Percentiles rank a stretch among this genome's conserved stretches.
phyloP scores from a whole-genome alignment of 116 monocot genomes.

The Trichopus zeylanicus region DNA sequence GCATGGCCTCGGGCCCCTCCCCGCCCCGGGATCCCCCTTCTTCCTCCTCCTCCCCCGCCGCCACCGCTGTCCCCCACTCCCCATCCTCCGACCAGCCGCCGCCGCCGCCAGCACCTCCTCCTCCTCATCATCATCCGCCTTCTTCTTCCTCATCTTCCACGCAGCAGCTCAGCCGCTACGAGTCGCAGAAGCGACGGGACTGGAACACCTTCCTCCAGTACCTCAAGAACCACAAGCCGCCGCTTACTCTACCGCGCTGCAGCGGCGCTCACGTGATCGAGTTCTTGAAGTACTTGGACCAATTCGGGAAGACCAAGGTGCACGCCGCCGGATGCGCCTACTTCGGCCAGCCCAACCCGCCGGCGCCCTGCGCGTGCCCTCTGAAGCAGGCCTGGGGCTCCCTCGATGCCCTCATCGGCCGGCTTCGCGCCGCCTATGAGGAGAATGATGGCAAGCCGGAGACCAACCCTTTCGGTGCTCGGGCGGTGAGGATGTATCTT shows the following conservation, averaged over 20 bases:
- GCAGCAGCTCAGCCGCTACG: conserved; percentile 14
- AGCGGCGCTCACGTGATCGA: conserved; percentile 17
- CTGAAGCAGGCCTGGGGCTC: conserved; percentile 20
- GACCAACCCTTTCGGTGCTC: conserved; percentile 31
- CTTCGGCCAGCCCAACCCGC: conserved; percentile 12
- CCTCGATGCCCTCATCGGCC: conserved; percentile 18
- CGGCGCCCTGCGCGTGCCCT: conserved; percentile 16
- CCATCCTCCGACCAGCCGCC: not conserved
- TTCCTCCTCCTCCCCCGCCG: not conserved
- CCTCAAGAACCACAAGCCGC: conserved; percentile 21
- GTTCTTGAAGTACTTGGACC: conserved; percentile 1
- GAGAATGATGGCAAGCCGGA: conserved; percentile 9
- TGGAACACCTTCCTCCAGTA: conserved; percentile 31
- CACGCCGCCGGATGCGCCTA: conserved; percentile 14
- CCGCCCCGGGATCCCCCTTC: not conserved
- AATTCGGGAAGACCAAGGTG: conserved; percentile 17
- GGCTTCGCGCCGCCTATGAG: conserved; percentile 2
- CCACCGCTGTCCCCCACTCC: not conserved
- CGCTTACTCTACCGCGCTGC: conserved; percentile 16
- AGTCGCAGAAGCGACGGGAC: conserved; percentile 24
- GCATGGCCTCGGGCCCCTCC: not conserved
- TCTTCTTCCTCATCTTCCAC: not conserved
- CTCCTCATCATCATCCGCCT: not conserved
- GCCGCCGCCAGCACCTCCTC: conserved; percentile 3
- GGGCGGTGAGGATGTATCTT: conserved; percentile 28